Evolutionary conservation across 148 eudicot species (phyloP).

Genomic region (Drosera capensis): DNA sequence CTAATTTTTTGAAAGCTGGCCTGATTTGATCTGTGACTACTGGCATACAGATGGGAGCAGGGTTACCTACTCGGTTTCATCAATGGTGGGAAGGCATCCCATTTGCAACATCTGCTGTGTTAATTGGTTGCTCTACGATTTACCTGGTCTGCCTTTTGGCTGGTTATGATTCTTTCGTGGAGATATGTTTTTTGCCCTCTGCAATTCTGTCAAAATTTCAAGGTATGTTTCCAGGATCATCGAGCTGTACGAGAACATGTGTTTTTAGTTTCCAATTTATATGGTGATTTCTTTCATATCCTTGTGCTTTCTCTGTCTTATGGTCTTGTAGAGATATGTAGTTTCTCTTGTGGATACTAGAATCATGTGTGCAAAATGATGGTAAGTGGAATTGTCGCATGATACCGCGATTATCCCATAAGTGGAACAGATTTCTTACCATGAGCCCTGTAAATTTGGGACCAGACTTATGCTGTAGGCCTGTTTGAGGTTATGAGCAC

Average conservation of each 20-base stretch:
- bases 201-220: constrained; percentile 67
- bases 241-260: background rate
- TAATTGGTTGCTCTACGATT: constrained; percentile 56
- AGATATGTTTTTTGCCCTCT: constrained; percentile 82
- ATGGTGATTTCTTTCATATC: too few species aligned
- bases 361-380: too few species aligned
- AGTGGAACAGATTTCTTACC: too few species aligned
- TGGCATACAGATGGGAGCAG: constrained; percentile 45
- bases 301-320: background rate
- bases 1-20: too few species aligned
- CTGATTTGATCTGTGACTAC: constrained; percentile 1
- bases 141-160: constrained; percentile 76
- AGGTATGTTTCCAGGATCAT: constrained; percentile 26
- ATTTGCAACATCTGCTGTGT: constrained; percentile 77
- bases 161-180: constrained; percentile 80
- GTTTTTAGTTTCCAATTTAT: too few species aligned
- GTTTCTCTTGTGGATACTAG: too few species aligned
- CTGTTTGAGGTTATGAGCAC: too few species aligned
- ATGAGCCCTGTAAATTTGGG: too few species aligned
- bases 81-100: constrained; percentile 99
- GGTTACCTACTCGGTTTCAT: constrained; percentile 53
- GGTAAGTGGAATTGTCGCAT: too few species aligned
- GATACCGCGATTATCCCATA: too few species aligned
- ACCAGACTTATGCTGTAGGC: too few species aligned
- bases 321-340: background rate